Conservation (phyloP, 371 early-diverging fungal genomes). For the Mortierella sp. region DNA sequence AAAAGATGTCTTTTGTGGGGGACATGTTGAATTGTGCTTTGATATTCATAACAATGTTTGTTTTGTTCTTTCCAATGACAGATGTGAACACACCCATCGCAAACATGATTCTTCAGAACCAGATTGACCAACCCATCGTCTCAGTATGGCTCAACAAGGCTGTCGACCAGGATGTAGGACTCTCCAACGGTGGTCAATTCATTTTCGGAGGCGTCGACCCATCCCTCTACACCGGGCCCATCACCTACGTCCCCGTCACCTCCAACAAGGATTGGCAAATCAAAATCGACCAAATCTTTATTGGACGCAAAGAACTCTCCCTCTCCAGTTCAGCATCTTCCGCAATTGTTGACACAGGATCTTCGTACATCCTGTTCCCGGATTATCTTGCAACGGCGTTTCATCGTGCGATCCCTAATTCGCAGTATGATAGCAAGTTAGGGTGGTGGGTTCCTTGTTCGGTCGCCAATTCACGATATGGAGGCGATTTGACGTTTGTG, state of each 20-base stretch:
- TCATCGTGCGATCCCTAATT: conserved; percentile 50
- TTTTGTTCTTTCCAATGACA: background rate
- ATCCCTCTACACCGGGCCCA: conserved; percentile 28
- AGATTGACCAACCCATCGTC: conserved; percentile 49
- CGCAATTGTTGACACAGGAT: conserved; percentile 55
- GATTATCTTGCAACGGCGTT: conserved; percentile 52
- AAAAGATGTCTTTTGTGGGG: no score
- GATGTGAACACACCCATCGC: conserved; percentile 37
- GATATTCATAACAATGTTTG: no score
- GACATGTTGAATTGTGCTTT: no score
- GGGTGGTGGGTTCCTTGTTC: conserved; percentile 53
- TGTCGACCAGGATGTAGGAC: conserved; percentile 28
- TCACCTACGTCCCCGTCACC: conserved; percentile 45
- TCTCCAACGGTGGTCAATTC: conserved; percentile 47
- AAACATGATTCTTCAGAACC: conserved; percentile 40
- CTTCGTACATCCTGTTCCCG: conserved; percentile 54
- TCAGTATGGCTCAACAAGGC: conserved; percentile 58
- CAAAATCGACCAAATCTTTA: conserved; percentile 29
- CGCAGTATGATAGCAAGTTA: conserved; percentile 40
- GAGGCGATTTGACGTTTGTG: conserved; percentile 48
- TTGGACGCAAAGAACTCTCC: conserved; percentile 47
- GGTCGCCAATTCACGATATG: conserved; percentile 39
- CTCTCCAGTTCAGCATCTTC: conserved; percentile 30
- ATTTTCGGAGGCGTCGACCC: conserved; percentile 53
- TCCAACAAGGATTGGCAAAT: conserved; percentile 51